A percentile compares a stretch with the other conserved stretches of the same genome.
Evolutionary conservation across 2,329 filamentous ascomycete species (phyloP).

Genomic region (Mycogone perniciosa): DNA sequence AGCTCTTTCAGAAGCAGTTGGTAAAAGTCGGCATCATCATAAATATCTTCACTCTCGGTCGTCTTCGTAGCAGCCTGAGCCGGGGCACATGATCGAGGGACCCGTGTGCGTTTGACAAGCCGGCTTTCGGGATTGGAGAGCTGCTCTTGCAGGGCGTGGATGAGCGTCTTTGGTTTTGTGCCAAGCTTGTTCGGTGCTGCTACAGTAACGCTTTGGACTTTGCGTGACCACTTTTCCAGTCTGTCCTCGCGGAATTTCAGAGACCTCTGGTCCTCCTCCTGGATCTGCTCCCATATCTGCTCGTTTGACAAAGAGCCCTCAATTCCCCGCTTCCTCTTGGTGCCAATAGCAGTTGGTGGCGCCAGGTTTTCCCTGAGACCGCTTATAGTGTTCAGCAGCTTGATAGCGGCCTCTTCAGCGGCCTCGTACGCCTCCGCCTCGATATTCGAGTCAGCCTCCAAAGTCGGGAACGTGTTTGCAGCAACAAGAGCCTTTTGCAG

Average conservation of each 20-base stretch:
- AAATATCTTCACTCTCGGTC: constrained; percentile 58
- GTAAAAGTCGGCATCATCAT: constrained; percentile 94
- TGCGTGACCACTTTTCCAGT: constrained; percentile 86
- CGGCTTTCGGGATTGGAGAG: constrained; percentile 56
- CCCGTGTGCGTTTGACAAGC: constrained; percentile 61
- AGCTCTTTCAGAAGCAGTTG: constrained; percentile 87
- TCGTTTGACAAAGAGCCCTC: constrained; percentile 52
- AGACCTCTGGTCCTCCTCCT: constrained; percentile 55
- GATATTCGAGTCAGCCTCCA: constrained; percentile 34
- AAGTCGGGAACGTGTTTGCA: constrained; percentile 62
- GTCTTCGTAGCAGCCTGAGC: constrained; percentile 55
- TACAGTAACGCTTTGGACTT: constrained; percentile 47
- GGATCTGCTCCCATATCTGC: constrained; percentile 67
- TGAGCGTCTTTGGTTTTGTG: constrained; percentile 40
- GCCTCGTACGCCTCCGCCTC: constrained; percentile 56
- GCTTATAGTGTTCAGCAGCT: constrained; percentile 77
- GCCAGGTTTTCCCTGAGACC: constrained; percentile 58
- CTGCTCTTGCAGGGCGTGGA: constrained; percentile 63
- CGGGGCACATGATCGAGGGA: constrained; percentile 71
- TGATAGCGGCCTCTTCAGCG: constrained; percentile 78
- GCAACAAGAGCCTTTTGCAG: constrained; percentile 85
- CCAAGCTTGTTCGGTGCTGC: constrained; percentile 21
- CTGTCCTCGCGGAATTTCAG: constrained; percentile 59
- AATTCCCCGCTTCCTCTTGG: constrained; percentile 55
- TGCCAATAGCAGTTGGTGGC: constrained; percentile 42